These are phyloP conservation scores for Gynandropsis gynandra DNA, from an alignment of 345 rosid species.

Conservation along the genomic window DNA sequence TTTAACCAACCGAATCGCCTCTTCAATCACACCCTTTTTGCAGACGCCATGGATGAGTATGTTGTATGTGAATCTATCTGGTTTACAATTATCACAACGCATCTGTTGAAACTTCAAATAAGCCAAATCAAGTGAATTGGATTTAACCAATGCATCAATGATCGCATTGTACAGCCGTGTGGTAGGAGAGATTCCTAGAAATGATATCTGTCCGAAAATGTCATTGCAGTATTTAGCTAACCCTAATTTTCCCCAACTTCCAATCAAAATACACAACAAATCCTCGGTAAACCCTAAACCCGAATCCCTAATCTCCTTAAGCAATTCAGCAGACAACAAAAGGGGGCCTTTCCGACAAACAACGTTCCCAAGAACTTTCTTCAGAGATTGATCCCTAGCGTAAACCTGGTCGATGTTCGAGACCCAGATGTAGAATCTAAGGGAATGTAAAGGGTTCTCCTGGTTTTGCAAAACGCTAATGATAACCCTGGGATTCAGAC, in stretches of 20 bases:
- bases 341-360: slow-evolving; percentile 65
- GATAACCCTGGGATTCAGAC: slow-evolving; percentile 42
- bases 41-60: slow-evolving; percentile 89
- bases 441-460: slow-evolving; percentile 49
- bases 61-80: slow-evolving; percentile 86
- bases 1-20: slow-evolving; percentile 70
- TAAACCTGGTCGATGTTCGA: slow-evolving; percentile 40
- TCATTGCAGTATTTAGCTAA: slow-evolving; percentile 77
- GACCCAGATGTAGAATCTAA: slow-evolving; percentile 76
- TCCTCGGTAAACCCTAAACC: slow-evolving; percentile 57
- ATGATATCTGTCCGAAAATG: slow-evolving; percentile 69
- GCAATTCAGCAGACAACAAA: slow-evolving; percentile 56
- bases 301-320: slow-evolving; percentile 50
- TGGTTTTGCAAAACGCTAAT: slow-evolving; percentile 71
- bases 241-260: slow-evolving; percentile 89
- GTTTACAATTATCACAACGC: slow-evolving; percentile 64
- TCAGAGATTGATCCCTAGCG: slow-evolving; percentile 48
- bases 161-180: slow-evolving; percentile 82
- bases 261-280: slow-evolving; percentile 64
- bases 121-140: slow-evolving; percentile 80
- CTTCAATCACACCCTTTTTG: slow-evolving; percentile 67
- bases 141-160: slow-evolving; percentile 74
- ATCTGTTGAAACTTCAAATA: slow-evolving; percentile 90
- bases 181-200: slow-evolving; percentile 63
- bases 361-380: slow-evolving; percentile 39